Base-by-base conservation (phyloP, 2,329 filamentous ascomycete genomes). In the Didymella pomorum region DNA sequence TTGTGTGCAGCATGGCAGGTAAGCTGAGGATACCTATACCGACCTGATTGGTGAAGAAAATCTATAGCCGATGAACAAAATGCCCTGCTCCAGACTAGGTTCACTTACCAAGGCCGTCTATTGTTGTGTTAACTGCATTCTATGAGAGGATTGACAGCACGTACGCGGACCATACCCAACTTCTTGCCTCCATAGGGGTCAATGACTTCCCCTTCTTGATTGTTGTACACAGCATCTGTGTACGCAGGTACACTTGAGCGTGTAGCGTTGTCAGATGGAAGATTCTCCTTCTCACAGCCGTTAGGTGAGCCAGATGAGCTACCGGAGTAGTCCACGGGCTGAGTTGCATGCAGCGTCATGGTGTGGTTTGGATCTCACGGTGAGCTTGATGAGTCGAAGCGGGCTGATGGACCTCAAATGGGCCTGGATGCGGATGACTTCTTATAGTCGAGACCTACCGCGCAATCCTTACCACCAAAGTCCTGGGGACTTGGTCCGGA, bases 21-120 rank as follows among this genome's bases (percentile, higher is more conserved):
- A 67, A 21, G 21, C 61, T 62, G 18, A 67, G 56, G 23, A 67
- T 66, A 1, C 65, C 63, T 11, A 67, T 64, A 4, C 65, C 63
- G 4, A 67, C 62, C 26, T 67, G 62, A 31, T 65, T 67, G 3
- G 62, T 65, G 54, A 64, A 56, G 45, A 53, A 62, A 35, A 64
- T 66, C 49, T 52, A 26, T 2, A 26, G 12, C 10, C 2, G 11
- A 20, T 52, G 10, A 52, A 29, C 21, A 7, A 28, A 21, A 10
- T 23, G 16, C 7, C 16, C n/a, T 10, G 16, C 26, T 2, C 23
- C 23, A 25, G 23, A 25, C 23, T 25, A 7, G 7, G 7, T 7
- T 2, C 3, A 25, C 48, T n/a, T 44, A 51, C 48, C 16, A 41
- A 18, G 16, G 49, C 49, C 9, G 49, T 52, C 49, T 52, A 28